A percentile compares a stretch with the other conserved stretches of the same genome.
These are phyloP conservation scores for Trametes pubescens DNA, from an alignment of 1,284 basidiomycete species.

Conservation along the genomic window DNA sequence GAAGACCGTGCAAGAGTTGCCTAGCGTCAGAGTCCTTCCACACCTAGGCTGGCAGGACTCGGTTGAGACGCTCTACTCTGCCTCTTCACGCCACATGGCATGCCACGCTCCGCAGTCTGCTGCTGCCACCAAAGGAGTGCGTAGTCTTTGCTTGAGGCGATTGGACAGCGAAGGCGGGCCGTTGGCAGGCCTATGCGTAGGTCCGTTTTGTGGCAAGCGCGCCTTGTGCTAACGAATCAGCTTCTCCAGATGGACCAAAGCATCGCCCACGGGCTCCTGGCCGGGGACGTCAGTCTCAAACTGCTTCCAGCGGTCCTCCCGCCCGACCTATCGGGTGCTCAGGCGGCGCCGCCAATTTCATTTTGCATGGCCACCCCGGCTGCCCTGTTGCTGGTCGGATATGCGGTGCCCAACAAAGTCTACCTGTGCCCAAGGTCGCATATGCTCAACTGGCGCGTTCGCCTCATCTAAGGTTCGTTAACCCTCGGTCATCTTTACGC, in stretches of 20 bases:
- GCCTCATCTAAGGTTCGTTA: not conserved
- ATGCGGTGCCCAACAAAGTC: not conserved
- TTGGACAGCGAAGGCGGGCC: not conserved
- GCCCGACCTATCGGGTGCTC: not conserved
- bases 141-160: not conserved
- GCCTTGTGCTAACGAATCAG: slow-evolving; percentile 2
- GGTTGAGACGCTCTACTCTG: not conserved
- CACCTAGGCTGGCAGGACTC: not conserved
- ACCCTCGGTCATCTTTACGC: not conserved
- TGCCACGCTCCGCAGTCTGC: not conserved
- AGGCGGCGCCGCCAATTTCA: not conserved
- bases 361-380: not conserved
- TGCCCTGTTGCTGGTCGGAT: not conserved
- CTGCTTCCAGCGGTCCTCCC: not conserved
- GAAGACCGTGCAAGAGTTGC: not conserved
- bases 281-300: not conserved
- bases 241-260: slow-evolving; percentile 7
- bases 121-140: not conserved
- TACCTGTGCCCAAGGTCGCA: not conserved
- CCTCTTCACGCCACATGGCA: not conserved
- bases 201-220: not conserved
- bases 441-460: slow-evolving; percentile 1
- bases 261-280: slow-evolving; percentile 12
- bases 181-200: not conserved
- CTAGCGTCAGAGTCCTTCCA: not conserved